Base-by-base conservation (phyloP, 345 rosid genomes). In the Physaria fendleri region DNA sequence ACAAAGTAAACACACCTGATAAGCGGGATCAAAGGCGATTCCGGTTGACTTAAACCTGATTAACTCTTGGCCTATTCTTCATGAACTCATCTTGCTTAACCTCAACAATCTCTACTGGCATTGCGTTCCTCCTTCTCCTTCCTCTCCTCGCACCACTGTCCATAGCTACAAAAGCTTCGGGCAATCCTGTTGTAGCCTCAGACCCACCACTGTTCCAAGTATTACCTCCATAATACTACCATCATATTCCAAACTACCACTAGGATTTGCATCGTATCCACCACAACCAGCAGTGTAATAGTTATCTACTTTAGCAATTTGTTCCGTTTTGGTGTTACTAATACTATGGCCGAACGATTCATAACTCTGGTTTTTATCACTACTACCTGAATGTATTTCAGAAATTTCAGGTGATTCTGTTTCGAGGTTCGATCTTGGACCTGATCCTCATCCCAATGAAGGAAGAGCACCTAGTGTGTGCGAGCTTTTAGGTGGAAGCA, bases 11-110 rank as follows among this genome's bases (percentile, higher is more conserved):
- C 41, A 40, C 75, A 93, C 99, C 97, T 85, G 89, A 74, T 85
- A 81, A 25, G 96, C 48, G 39, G 99, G 99, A 25, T 97, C 99
- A 52, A 94, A 90, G 37, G 97, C 99, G 10, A 87, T 83, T 27
- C 97, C 95, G 4, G 99, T 94, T 40, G 81, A 66, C 81, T 94
- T 94, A 62, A n/a, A 41, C 78, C 66, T 81, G 90, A 69, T 94
- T 96, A 64, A 79, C 85, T 59, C 99, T 81, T 0, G 97, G 99
- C 48, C 97, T 76, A 74, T 94, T 70, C 90, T 94, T 94, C 68
- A 84, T 87, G 64, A 94, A 73, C 72, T 94, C 99, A 63, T 94
- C 99, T 73, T 87, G 95, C 73, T 81, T 94, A 63, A 94, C 95
- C 82, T 94, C 97, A 38, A 90, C 72, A 12, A 94, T 78, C 68